Evolutionary conservation across 768 basidiomycete genomes (phyloP).

Genomic region (Agaricus subrufescens): DNA sequence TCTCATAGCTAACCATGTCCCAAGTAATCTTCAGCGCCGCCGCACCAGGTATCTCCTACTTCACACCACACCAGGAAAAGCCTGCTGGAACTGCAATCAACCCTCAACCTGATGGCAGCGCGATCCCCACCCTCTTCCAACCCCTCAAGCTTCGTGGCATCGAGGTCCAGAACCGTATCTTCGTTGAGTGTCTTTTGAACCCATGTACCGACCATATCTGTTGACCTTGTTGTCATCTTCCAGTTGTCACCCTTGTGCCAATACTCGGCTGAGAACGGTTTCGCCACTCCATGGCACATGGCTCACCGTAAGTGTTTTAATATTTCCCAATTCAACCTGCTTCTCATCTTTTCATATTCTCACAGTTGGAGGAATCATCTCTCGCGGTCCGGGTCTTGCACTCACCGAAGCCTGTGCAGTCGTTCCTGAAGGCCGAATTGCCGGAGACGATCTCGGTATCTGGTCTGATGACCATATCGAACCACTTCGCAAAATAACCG

Average conservation of each 20-base stretch:
- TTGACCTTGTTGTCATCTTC: background rate
- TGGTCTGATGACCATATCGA: slow-evolving; percentile 47
- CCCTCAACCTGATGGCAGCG: slow-evolving; percentile 32
- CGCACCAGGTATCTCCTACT: slow-evolving; percentile 38
- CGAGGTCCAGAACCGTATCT: slow-evolving; percentile 50
- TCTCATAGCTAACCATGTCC: background rate
- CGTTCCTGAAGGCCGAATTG: slow-evolving; percentile 50
- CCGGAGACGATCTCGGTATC: slow-evolving; percentile 55
- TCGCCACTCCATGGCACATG: slow-evolving; percentile 48
- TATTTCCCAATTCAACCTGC: slow-evolving; percentile 15
- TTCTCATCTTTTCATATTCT: background rate
- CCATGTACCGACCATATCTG: background rate
- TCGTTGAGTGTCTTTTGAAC: slow-evolving; percentile 28
- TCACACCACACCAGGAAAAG: slow-evolving; percentile 40
- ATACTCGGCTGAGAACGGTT: slow-evolving; percentile 52
- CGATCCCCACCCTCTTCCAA: slow-evolving; percentile 37
- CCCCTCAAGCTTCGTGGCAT: slow-evolving; percentile 49
- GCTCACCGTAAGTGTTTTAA: slow-evolving; percentile 47
- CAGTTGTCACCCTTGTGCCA: slow-evolving; percentile 55
- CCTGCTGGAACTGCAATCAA: slow-evolving; percentile 39
- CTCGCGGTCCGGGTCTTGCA: slow-evolving; percentile 49
- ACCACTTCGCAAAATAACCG: slow-evolving; percentile 22
- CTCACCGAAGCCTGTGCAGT: slow-evolving; percentile 64
- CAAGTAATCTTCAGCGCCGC: slow-evolving; percentile 24
- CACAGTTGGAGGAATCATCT: slow-evolving; percentile 45